Evolutionary conservation across 768 basidiomycete species (phyloP).

Genomic region (Collybia sp.): DNA sequence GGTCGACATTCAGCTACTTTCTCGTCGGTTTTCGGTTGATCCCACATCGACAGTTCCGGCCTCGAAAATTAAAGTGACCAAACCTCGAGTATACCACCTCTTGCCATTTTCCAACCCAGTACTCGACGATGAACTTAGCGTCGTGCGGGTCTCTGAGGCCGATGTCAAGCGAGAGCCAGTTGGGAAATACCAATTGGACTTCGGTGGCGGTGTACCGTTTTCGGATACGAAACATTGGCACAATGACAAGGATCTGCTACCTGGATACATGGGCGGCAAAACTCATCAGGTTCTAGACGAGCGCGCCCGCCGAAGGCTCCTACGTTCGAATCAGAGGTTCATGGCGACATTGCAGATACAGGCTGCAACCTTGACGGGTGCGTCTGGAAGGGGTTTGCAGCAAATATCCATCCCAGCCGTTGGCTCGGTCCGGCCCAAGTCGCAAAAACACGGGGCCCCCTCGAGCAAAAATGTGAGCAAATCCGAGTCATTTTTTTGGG

Average conservation of each 20-base stretch:
- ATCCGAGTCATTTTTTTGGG: too few relatives aligned
- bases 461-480: neutral
- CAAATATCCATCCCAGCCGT: slow-evolving; percentile 49
- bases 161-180: slow-evolving; percentile 6
- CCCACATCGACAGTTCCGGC: slow-evolving; percentile 11
- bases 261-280: slow-evolving; percentile 49
- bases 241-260: slow-evolving; percentile 42
- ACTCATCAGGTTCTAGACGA: slow-evolving; percentile 23
- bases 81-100: slow-evolving; percentile 11
- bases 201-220: slow-evolving; percentile 34
- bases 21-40: slow-evolving; percentile 13
- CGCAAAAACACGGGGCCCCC: slow-evolving; percentile 1
- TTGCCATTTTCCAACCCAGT: slow-evolving; percentile 35
- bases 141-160: slow-evolving; percentile 13
- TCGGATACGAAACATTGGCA: slow-evolving; percentile 61
- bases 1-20: slow-evolving; percentile 7
- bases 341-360: slow-evolving; percentile 53
- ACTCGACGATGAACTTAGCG: slow-evolving; percentile 20
- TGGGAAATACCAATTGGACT: slow-evolving; percentile 24
- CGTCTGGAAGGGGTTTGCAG: slow-evolving; percentile 47
- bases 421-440: slow-evolving; percentile 11
- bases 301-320: slow-evolving; percentile 28
- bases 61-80: neutral
- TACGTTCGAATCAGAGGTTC: slow-evolving; percentile 48
- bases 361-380: slow-evolving; percentile 62